These are phyloP conservation scores for Eucalyptus viminalis DNA, from an alignment of 345 rosid genomes.

Conservation along the genomic window DNA sequence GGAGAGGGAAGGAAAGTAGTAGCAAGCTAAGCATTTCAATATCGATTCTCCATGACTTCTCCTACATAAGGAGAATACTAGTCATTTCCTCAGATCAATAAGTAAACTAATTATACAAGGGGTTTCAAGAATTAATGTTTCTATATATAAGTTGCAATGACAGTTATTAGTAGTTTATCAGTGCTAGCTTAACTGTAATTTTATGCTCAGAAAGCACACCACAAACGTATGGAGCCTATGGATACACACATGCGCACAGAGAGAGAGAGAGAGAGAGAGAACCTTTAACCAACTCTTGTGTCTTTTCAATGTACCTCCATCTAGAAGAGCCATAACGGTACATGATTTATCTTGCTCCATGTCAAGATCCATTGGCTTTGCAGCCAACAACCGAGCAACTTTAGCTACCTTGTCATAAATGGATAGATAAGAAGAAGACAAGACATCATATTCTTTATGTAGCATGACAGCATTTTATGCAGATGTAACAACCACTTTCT, in stretches of 20 bases:
- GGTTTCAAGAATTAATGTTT: not conserved
- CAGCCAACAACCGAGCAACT: slow-evolving; percentile 79
- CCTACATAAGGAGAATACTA: not conserved
- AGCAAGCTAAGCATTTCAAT: not conserved
- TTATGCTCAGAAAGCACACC: not conserved
- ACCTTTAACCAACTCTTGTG: slow-evolving; percentile 97
- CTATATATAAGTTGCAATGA: not conserved
- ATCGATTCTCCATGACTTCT: not conserved
- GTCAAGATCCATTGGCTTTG: slow-evolving; percentile 29
- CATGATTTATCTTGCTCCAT: slow-evolving; percentile 33
- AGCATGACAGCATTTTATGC: not conserved
- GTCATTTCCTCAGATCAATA: not conserved
- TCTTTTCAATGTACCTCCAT: slow-evolving; percentile 79
- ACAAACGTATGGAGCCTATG: not conserved
- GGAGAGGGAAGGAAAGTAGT: not conserved
- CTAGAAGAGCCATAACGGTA: slow-evolving; percentile 87
- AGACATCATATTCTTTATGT: not conserved
- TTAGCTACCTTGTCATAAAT: slow-evolving; percentile 42
- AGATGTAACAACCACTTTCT: not conserved
- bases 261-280: not conserved
- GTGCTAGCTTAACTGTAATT: not conserved
- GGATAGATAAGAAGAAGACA: not conserved
- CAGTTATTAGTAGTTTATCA: not conserved
- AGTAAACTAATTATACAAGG: not conserved
- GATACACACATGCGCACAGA: not conserved